These are phyloP conservation scores for Fusarium haematococcum DNA, from an alignment of 2,329 filamentous ascomycete genomes.

Conservation along the genomic window DNA sequence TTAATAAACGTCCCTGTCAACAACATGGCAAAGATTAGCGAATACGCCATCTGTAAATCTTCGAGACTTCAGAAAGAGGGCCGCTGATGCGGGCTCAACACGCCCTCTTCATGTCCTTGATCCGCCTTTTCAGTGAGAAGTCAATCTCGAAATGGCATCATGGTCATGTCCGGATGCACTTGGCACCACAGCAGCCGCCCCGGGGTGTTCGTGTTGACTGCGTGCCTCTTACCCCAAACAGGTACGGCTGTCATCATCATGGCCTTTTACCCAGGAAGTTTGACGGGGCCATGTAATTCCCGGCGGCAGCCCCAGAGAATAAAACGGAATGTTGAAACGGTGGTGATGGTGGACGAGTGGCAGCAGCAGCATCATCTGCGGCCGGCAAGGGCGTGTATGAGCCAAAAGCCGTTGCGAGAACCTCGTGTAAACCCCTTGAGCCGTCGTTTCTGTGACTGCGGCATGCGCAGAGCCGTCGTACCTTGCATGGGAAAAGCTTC, in stretches of 20 bases:
- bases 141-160: conserved; percentile 9
- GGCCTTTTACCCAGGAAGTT: background rate
- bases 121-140: background rate
- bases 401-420: background rate
- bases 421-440: background rate
- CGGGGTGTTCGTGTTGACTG: conserved; percentile 1
- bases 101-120: background rate
- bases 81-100: background rate
- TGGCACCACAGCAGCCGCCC: conserved; percentile 7
- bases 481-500: conserved; percentile 27
- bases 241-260: background rate
- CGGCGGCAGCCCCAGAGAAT: background rate
- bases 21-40: background rate
- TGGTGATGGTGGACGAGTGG: background rate
- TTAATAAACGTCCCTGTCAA: background rate
- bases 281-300: conserved; percentile 6
- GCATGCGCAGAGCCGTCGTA: conserved; percentile 11
- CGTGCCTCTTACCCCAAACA: conserved; percentile 1
- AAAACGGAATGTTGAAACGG: conserved; percentile 6
- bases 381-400: background rate
- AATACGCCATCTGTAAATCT: background rate
- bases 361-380: background rate
- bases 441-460: background rate
- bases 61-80: background rate
- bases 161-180: conserved; percentile 11